Base-by-base conservation (phyloP, 106 monocot genomes). In the Dactylorhiza incarnata region DNA sequence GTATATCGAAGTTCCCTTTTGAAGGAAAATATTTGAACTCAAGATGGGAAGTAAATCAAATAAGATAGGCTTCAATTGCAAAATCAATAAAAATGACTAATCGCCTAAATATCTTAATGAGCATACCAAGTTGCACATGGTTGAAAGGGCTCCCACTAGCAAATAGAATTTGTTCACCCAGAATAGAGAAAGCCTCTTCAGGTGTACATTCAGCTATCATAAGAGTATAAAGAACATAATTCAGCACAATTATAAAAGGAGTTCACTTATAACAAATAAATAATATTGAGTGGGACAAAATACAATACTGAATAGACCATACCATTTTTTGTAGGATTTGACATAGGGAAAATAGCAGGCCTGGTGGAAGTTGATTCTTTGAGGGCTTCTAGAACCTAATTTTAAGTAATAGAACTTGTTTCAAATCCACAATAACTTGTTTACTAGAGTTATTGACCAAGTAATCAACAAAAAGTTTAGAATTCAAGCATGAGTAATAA, bases 271-370 rank as follows among this genome's bases (percentile, higher is more conserved):
- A 61, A 61, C 61, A 61, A 62, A 62, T 2, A 29, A 13, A 65
- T 24, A 65, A 9, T 25, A 65, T 29, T 65, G 11, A 29, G 2
- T 24, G 0, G 29, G 11, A 26, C 5, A 9, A 65, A 65, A 65
- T 58, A 29, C 65, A 65, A 65, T 12, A 3, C 10, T 47, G 23
- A 48, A 24, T 56, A 77, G 68, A 15, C 83, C 71, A 22, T 77
- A 91, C 97, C 97, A 87, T 97, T 93, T 78, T 89, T 94, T 72
- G 97, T 97, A 50, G 97, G 97, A 85, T 97, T 97, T 74, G 97
- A 97, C 97, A 97, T 94, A 6, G 97, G 94, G 82, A 97, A 97
- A 74, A 97, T 89, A 74, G 97, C 97, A 62, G 97, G 97, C 67
- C 94, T 86, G 55, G 87, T 81, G 68, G 91, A 94, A 50, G 94